phyloP scores from a whole-genome alignment of 805 yeast species.

The Alloascoidea africana region DNA sequence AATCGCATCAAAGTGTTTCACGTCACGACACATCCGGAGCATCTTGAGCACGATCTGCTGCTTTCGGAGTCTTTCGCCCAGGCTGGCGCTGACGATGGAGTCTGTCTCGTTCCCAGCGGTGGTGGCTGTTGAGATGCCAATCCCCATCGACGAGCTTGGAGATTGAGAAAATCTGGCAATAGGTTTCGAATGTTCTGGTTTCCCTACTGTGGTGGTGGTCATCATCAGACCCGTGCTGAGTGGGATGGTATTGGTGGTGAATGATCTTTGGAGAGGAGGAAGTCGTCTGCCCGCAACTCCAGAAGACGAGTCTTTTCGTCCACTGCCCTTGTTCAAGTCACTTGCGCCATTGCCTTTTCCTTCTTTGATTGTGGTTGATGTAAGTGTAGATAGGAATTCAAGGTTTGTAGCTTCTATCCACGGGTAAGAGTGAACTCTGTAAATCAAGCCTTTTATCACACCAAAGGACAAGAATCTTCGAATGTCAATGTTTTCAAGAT shows the following conservation, averaged over 20 bases:
- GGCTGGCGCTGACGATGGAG: too few relatives aligned
- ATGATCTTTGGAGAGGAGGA: constrained; percentile 1
- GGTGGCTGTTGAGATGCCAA: background rate
- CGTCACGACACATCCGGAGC: background rate
- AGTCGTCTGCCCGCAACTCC: too few relatives aligned
- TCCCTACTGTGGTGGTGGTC: background rate
- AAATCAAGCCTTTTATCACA: constrained; percentile 62
- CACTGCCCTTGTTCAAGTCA: too few relatives aligned
- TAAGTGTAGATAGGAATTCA: constrained; percentile 2
- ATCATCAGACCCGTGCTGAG: background rate
- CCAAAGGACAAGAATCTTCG: constrained; percentile 84
- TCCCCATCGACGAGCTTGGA: background rate
- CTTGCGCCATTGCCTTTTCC: too few relatives aligned
- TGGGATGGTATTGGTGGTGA: background rate
- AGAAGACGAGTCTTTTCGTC: too few relatives aligned
- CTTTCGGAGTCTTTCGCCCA: background rate
- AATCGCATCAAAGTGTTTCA: constrained; percentile 1
- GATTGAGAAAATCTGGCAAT: background rate
- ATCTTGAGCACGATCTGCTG: too few relatives aligned
- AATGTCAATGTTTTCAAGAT: constrained; percentile 55
- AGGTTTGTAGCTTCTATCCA: constrained; percentile 20
- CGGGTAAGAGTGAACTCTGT: constrained; percentile 70
- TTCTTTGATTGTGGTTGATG: constrained; percentile 3
- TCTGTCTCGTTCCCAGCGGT: background rate
- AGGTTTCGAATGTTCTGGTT: background rate